A percentile compares a stretch with the other conserved stretches of the same genome.
These are phyloP conservation scores for Agarophyton chilense DNA, from an alignment of 23 red algal genomes.

Conservation along the genomic window DNA sequence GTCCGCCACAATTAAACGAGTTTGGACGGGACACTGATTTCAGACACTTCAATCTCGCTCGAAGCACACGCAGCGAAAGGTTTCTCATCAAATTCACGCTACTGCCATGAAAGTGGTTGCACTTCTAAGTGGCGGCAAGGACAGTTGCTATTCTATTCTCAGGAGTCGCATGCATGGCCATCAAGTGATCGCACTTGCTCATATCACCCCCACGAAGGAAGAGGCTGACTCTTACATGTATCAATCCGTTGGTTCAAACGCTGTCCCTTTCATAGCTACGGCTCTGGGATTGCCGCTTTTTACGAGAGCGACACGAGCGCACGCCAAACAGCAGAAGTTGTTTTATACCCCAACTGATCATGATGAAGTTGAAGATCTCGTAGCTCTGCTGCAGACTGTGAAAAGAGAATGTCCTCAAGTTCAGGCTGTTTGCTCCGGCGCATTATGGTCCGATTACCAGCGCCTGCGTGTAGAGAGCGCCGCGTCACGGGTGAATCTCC, in stretches of 20 bases:
- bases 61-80: too few relatives aligned
- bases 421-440: constrained; percentile 81
- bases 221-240: constrained; percentile 97
- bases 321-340: constrained; percentile 8
- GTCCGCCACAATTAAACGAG: too few relatives aligned
- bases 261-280: constrained; percentile 48
- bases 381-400: constrained; percentile 56
- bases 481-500: constrained; percentile 46
- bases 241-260: constrained; percentile 79
- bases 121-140: constrained; percentile 93
- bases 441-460: constrained; percentile 97
- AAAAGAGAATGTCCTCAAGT: constrained; percentile 36
- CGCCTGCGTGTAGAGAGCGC: constrained; percentile 90
- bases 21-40: too few relatives aligned
- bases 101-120: constrained; percentile 81
- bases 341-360: constrained; percentile 37
- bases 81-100: too few relatives aligned
- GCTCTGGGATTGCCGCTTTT: constrained; percentile 59
- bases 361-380: constrained; percentile 91
- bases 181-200: constrained; percentile 76
- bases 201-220: constrained; percentile 70
- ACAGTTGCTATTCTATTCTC: constrained; percentile 78
- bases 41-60: too few relatives aligned
- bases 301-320: not conserved
- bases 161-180: constrained; percentile 71